Conservation (phyloP, 306 rosid species). For the Casuarina cunninghamiana region DNA sequence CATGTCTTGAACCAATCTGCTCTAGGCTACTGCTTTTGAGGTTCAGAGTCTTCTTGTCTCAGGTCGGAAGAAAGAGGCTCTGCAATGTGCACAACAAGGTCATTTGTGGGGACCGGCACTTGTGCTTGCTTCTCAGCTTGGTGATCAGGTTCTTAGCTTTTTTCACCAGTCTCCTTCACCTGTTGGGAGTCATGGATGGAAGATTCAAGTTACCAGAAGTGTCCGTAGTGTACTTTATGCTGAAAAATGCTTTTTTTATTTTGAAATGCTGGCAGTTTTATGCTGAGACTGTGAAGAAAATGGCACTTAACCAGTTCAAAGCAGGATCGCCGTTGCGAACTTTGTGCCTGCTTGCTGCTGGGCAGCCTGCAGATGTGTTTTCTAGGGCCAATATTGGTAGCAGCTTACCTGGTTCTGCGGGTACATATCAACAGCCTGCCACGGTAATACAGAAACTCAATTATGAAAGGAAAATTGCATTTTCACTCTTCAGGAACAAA, state of each 20-base stretch:
- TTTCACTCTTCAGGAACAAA: not conserved
- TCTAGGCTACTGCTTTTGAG: constrained; percentile 81
- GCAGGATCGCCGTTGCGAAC: constrained; percentile 93
- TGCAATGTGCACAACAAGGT: constrained; percentile 86
- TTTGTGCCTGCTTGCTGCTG: constrained; percentile 87
- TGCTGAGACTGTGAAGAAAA: constrained; percentile 88
- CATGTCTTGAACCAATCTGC: constrained; percentile 17
- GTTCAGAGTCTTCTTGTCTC: constrained; percentile 85
- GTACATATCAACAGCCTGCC: constrained; percentile 47
- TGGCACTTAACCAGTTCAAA: constrained; percentile 77
- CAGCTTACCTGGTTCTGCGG: constrained; percentile 40
- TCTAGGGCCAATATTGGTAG: constrained; percentile 39
- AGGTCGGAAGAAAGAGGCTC: constrained; percentile 87
- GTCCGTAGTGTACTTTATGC: not conserved
- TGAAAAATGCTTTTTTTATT: not conserved
- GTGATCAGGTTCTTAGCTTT: constrained; percentile 63
- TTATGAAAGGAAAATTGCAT: not conserved
- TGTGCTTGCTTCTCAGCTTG: constrained; percentile 90
- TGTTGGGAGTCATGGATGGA: not conserved
- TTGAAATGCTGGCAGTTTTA: constrained; percentile 53
- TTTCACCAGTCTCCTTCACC: not conserved
- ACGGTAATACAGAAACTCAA: constrained; percentile 52
- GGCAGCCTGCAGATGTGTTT: constrained; percentile 91
- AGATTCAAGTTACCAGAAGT: not conserved
- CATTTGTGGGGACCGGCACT: constrained; percentile 99